Conservation (phyloP, 257 asterid genomes). For the Orobanche coerulescens region DNA sequence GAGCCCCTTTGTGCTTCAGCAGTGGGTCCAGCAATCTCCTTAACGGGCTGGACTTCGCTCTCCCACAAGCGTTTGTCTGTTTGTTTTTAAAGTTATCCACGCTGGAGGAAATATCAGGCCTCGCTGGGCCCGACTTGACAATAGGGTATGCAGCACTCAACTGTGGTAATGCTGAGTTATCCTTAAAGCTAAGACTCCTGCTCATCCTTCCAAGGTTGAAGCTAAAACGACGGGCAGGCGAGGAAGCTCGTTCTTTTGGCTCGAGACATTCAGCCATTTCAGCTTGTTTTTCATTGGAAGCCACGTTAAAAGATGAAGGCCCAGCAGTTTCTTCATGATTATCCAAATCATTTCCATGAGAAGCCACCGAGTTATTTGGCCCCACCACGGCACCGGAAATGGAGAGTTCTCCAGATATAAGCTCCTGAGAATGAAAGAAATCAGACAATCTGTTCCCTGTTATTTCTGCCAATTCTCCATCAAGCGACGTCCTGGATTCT, state of each 20-base stretch:
- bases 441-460: conserved; percentile 36
- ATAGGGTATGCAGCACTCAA: conserved; percentile 30
- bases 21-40: conserved; percentile 81
- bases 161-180: conserved; percentile 44
- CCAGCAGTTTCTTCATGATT: conserved; percentile 25
- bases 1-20: conserved; percentile 47
- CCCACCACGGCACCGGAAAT: too few species aligned
- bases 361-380: too few species aligned
- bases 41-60: conserved; percentile 72
- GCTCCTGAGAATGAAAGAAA: conserved; percentile 43
- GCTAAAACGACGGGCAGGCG: conserved; percentile 71
- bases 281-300: conserved; percentile 28
- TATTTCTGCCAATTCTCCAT: conserved; percentile 34
- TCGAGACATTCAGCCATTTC: conserved; percentile 30
- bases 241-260: conserved; percentile 52
- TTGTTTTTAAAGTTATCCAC: conserved; percentile 32
- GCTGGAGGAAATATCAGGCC: conserved; percentile 27
- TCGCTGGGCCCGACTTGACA: conserved; percentile 49
- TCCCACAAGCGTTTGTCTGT: conserved; percentile 35
- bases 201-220: conserved; percentile 63
- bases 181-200: conserved; percentile 88
- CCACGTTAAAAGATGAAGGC: conserved; percentile 28
- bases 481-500: conserved; percentile 39
- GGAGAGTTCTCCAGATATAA: conserved; percentile 27
- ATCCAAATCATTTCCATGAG: too few species aligned